Conservation (phyloP, 371 early-diverging fungal genomes). For the Mortierella sp. region DNA sequence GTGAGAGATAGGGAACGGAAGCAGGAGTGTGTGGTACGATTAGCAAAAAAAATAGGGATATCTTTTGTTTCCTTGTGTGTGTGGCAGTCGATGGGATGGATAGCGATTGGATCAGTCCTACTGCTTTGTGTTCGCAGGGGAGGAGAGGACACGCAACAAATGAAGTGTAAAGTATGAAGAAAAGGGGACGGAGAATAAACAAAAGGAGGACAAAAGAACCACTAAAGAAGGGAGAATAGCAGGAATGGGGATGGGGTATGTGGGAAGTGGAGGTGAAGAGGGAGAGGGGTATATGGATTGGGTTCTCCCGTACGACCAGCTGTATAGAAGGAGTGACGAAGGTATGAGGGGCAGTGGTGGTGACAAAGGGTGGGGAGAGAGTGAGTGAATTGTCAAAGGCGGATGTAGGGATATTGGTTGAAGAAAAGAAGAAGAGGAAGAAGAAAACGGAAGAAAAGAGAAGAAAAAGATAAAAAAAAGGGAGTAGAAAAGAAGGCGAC, state of each 20-base stretch:
- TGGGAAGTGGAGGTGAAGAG: background rate
- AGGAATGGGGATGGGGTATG: background rate
- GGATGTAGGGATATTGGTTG: constrained; percentile 7
- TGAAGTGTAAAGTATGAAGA: background rate
- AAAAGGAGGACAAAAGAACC: constrained; percentile 5
- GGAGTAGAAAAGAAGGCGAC: constrained; percentile 8
- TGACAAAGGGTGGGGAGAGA: background rate
- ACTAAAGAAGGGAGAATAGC: background rate
- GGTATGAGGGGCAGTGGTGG: background rate
- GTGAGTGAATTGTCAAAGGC: background rate
- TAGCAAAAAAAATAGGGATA: background rate
- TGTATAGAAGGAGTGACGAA: background rate
- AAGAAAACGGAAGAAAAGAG: background rate
- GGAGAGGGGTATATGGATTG: constrained; percentile 3
- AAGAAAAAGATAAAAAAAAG: background rate
- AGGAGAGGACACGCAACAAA: background rate
- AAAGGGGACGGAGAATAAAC: background rate
- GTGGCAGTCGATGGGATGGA: background rate
- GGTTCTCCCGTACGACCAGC: background rate
- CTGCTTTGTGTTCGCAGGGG: background rate
- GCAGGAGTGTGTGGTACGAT: background rate
- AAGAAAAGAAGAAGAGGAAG: background rate
- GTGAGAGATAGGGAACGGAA: background rate
- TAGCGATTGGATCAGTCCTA: background rate
- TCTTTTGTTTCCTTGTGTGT: background rate